phyloP scores from a whole-genome alignment of 2,329 filamentous ascomycete species.

The Scedosporium apiospermum region DNA sequence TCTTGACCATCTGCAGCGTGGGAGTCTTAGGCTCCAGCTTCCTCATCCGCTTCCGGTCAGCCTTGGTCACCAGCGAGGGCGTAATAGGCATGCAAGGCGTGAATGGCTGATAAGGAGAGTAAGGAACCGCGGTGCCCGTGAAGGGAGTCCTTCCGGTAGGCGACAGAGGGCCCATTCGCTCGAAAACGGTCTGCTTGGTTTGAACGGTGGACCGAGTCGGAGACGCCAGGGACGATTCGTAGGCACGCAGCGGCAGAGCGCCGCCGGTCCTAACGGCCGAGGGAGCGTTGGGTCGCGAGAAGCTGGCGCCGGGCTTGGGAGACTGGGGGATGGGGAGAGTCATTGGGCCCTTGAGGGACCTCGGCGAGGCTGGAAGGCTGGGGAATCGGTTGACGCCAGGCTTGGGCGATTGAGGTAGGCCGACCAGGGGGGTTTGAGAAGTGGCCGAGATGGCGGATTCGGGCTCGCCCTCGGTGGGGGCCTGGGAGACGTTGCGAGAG shows the following conservation, averaged over 20 bases:
- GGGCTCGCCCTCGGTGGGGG: conserved; percentile 31
- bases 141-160: conserved; percentile 53
- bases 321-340: conserved; percentile 35
- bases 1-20: conserved; percentile 51
- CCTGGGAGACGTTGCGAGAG: conserved; percentile 27
- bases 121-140: conserved; percentile 55
- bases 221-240: conserved; percentile 45
- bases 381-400: conserved; percentile 24
- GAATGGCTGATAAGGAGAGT: conserved; percentile 72
- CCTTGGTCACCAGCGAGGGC: conserved; percentile 61
- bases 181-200: conserved; percentile 57
- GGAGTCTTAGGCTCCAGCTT: conserved; percentile 55
- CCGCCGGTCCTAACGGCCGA: conserved; percentile 49
- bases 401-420: conserved; percentile 25
- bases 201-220: conserved; percentile 35
- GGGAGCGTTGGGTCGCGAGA: conserved; percentile 38
- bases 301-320: conserved; percentile 40
- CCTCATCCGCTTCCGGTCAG: conserved; percentile 61
- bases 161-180: conserved; percentile 41
- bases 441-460: conserved; percentile 35
- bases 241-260: conserved; percentile 50
- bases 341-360: conserved; percentile 13
- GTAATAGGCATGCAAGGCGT: conserved; percentile 68
- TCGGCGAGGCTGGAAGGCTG: conserved; percentile 13
- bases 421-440: conserved; percentile 41